Percentiles rank a stretch among this genome's conserved stretches.
phyloP scores from a whole-genome alignment of 2,329 filamentous ascomycete genomes.

The Aspergillus fructus region DNA sequence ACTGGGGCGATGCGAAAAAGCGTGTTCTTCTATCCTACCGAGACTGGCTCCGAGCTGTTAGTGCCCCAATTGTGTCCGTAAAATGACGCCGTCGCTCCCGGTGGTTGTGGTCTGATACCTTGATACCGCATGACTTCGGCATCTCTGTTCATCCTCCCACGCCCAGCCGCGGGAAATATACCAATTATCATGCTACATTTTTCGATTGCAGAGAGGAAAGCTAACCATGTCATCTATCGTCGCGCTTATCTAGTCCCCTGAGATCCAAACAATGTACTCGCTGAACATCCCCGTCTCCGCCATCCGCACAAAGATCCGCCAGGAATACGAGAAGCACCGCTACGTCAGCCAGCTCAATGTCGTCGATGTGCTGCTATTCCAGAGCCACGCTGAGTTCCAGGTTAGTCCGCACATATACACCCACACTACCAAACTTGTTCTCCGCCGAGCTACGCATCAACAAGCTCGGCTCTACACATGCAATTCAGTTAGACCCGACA shows the following conservation, averaged over 20 bases:
- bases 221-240: neutral
- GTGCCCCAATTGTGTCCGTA: conserved; percentile 41
- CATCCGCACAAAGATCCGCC: conserved; percentile 88
- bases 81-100: neutral
- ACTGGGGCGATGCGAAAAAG: conserved; percentile 82
- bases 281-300: conserved; percentile 82
- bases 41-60: conserved; percentile 93
- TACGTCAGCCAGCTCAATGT: conserved; percentile 86
- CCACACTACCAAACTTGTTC: neutral
- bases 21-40: conserved; percentile 88
- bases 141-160: neutral
- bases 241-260: conserved; percentile 68
- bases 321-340: conserved; percentile 95
- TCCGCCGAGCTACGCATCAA: neutral
- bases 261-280: conserved; percentile 97
- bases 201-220: neutral
- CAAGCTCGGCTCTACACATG: neutral
- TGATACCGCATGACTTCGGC: neutral
- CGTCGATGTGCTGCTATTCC: conserved; percentile 84
- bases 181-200: neutral
- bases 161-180: neutral
- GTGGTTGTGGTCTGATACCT: neutral
- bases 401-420: conserved; percentile 48
- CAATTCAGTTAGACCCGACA: neutral
- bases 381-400: conserved; percentile 93